Evolutionary conservation across 2,329 filamentous ascomycete species (phyloP), one percentile per base, ranked within the genome.

Genomic region (Ceratocystiopsis brevicomis): DNA sequence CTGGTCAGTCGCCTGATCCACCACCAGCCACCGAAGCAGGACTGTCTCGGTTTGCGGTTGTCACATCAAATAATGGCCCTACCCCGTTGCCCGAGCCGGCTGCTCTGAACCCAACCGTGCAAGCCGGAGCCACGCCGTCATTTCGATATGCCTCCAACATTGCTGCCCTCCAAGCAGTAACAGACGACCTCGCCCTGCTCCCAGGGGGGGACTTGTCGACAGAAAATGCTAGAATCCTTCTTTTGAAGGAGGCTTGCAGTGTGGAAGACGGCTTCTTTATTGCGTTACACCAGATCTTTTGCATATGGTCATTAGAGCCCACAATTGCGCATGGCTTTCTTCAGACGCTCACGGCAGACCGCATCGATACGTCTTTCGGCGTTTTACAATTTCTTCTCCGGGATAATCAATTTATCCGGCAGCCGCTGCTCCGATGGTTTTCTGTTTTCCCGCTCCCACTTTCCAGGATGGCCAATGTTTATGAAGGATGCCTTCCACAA

Each of bases 201-300:
- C 6, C 25, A 30, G 10, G 2, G 25, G 25, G 25, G 10, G 25
- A 30, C 25, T 8, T 9, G 2, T 30, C 10, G 10, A 30, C 25
- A 30, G 25, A 30, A 11, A 30, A 10, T 30, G 25, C 25, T 30
- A 6, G 79, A 30, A 61, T 74, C 33, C 49, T 55, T n/a, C 62
- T 81, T 9, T 59, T 86, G 13, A 53, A 49, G 21, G 61, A 71
- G 19, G 79, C 80, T 1, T 78, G 74, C 49, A 38, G 48, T 2
- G 51, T 54, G 0, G 56, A 65, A 5, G 81, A 87, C 54, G 48
- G 62, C 39, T 73, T 81, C 53, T 86, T 78, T 53, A 51, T 85
- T 41, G 62, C 68, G 6, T 54, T 81, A 13, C 78, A 82, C 53
- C 78, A 82, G 53, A 46, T 79, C 2, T 77, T 73, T 54, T 81